These are phyloP conservation scores for Blastobotrys muscicola DNA, from an alignment of 805 yeast genomes.

Conservation along the genomic window DNA sequence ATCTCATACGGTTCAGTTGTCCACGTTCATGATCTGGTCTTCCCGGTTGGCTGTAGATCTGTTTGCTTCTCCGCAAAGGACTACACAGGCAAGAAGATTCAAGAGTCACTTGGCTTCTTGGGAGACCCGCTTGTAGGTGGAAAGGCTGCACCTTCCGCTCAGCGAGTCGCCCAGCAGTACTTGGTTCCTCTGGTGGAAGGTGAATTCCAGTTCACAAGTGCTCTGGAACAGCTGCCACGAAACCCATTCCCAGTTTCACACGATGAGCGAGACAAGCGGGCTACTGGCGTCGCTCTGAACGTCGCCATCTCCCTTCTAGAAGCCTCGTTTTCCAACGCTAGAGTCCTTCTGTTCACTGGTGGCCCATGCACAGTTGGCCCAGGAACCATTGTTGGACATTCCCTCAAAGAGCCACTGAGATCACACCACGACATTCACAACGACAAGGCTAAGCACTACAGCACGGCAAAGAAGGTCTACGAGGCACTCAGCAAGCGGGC, in stretches of 20 bases:
- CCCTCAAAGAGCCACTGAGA: slow-evolving; percentile 83
- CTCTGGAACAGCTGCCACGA: slow-evolving; percentile 57
- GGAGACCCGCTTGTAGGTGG: slow-evolving; percentile 17
- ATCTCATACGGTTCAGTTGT: slow-evolving; percentile 88
- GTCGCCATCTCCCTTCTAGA: slow-evolving; percentile 71
- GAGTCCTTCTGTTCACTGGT: slow-evolving; percentile 74
- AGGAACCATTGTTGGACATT: slow-evolving; percentile 76
- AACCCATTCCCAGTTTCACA: slow-evolving; percentile 81
- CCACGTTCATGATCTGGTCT: slow-evolving; percentile 58
- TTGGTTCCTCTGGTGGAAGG: slow-evolving; percentile 60
- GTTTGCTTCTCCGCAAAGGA: slow-evolving; percentile 79
- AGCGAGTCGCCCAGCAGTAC: slow-evolving; percentile 35
- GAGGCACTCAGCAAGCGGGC: slow-evolving; percentile 63
- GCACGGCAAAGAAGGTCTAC: slow-evolving; percentile 73
- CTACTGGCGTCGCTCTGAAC: slow-evolving; percentile 79
- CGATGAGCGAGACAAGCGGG: slow-evolving; percentile 56
- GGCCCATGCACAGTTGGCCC: slow-evolving; percentile 88
- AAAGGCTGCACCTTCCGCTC: slow-evolving; percentile 10
- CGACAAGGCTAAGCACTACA: slow-evolving; percentile 77
- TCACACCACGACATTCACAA: slow-evolving; percentile 89
- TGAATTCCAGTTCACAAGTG: slow-evolving; percentile 65
- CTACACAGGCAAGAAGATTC: slow-evolving; percentile 43
- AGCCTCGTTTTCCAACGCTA: slow-evolving; percentile 57
- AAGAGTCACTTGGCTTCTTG: slow-evolving; percentile 49
- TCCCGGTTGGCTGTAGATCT: neutral